Percentiles rank a stretch among this genome's conserved stretches.
Conservation (phyloP, 1,284 basidiomycete species). For the Ustilago lituana region DNA sequence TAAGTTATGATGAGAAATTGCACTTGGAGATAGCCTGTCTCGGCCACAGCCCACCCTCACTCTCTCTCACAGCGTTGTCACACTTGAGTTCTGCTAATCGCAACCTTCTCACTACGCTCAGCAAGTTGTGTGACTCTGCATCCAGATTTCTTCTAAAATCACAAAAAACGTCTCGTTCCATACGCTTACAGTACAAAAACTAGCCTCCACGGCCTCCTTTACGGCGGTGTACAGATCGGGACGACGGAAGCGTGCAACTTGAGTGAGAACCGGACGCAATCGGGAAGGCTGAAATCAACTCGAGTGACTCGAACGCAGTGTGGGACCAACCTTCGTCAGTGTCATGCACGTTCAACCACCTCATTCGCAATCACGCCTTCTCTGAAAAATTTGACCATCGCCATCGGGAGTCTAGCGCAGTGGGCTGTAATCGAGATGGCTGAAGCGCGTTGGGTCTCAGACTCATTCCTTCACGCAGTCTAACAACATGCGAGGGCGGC, state of each 20-base stretch:
- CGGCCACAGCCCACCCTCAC: neutral
- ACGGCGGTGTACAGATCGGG: no score
- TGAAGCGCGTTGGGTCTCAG: no score
- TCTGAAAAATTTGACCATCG: neutral
- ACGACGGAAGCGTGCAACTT: no score
- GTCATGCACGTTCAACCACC: conserved; percentile 16
- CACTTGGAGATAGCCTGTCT: neutral
- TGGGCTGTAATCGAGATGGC: neutral
- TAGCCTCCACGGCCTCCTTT: no score
- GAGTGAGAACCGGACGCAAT: no score
- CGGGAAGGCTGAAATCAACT: no score
- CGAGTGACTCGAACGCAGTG: neutral
- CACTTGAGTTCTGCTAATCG: neutral
- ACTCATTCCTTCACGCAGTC: no score
- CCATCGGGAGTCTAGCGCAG: neutral
- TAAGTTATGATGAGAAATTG: no score
- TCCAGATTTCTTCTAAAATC: conserved; percentile 15
- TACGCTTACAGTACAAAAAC: no score
- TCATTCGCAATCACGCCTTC: conserved; percentile 25
- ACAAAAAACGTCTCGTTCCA: conserved; percentile 6
- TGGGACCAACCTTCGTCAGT: neutral
- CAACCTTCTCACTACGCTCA: no score
- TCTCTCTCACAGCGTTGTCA: no score
- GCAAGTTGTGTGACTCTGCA: conserved; percentile 3
- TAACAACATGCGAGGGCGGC: no score